These are phyloP conservation scores for Trichophyton schoenleinii DNA, from an alignment of 2,329 filamentous ascomycete genomes.

Conservation along the genomic window DNA sequence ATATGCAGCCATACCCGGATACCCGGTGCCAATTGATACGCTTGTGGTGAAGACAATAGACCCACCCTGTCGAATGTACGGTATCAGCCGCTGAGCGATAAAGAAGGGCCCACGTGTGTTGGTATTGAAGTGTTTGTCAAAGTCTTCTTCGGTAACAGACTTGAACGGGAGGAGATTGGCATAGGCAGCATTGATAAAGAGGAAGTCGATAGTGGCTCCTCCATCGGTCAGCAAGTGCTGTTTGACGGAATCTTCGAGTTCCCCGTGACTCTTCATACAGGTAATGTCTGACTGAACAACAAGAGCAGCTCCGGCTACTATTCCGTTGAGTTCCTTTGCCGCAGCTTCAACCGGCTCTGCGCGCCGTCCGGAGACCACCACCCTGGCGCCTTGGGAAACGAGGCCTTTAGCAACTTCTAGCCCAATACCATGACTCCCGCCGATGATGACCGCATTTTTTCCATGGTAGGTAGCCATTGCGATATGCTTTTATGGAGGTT, in stretches of 20 bases:
- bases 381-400: slow-evolving; percentile 27
- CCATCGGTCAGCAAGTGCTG: slow-evolving; percentile 2
- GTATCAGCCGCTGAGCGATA: slow-evolving; percentile 6
- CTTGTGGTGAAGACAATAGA: slow-evolving; percentile 12
- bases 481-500: not conserved
- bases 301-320: not conserved
- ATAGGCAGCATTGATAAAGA: slow-evolving; percentile 10
- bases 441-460: slow-evolving; percentile 32
- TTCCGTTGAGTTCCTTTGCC: slow-evolving; percentile 5
- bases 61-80: slow-evolving; percentile 7
- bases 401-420: slow-evolving; percentile 28
- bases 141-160: slow-evolving; percentile 5
- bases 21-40: slow-evolving; percentile 8
- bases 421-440: slow-evolving; percentile 32
- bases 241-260: slow-evolving; percentile 4
- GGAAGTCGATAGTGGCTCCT: slow-evolving; percentile 6
- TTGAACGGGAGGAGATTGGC: slow-evolving; percentile 2
- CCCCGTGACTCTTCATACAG: slow-evolving; percentile 1
- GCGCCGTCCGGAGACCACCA: slow-evolving; percentile 26
- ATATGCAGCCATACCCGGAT: slow-evolving; percentile 12
- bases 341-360: slow-evolving; percentile 8
- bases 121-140: slow-evolving; percentile 10
- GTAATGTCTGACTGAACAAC: slow-evolving; percentile 12
- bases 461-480: slow-evolving; percentile 8
- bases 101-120: slow-evolving; percentile 12